Evolutionary conservation across 495 filamentous ascomycete genomes (phyloP).

Genomic region (Pseudevernia furfuracea): DNA sequence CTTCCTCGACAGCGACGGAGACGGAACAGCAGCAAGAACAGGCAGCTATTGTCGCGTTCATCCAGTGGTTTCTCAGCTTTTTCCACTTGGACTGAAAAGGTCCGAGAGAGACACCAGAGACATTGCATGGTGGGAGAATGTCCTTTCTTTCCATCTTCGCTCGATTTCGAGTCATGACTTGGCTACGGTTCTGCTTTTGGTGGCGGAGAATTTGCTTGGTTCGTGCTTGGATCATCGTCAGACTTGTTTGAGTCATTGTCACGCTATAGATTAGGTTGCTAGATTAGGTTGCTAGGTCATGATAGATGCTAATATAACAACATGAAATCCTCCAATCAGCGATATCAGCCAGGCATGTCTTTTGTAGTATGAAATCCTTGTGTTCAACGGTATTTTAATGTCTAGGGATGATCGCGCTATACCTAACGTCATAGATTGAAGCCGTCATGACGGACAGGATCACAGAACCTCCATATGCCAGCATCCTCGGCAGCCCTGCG

Average conservation of each 20-base stretch:
- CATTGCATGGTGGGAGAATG: neutral
- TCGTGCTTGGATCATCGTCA: conserved; percentile 7
- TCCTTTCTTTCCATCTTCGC: neutral
- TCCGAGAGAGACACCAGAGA: neutral
- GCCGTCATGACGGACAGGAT: conserved; percentile 58
- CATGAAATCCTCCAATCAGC: neutral
- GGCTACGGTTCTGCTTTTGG: conserved; percentile 10
- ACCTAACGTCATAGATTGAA: conserved; percentile 52
- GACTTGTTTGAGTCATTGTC: conserved; percentile 8
- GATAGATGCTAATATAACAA: conserved; percentile 9
- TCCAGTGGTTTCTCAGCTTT: conserved; percentile 26
- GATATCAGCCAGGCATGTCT: neutral
- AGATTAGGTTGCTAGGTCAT: conserved; percentile 1
- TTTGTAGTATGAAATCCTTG: neutral
- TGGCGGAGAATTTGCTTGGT: conserved; percentile 4
- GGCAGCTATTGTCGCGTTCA: conserved; percentile 24
- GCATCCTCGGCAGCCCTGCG: conserved; percentile 56
- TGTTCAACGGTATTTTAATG: neutral
- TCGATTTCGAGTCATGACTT: conserved; percentile 3
- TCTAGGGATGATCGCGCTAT: too few species aligned
- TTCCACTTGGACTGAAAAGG: conserved; percentile 9
- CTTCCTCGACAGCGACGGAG: conserved; percentile 6
- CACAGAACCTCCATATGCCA: conserved; percentile 68
- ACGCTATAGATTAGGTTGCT: conserved; percentile 2
- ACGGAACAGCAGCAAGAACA: conserved; percentile 16